A percentile compares a stretch with the other conserved stretches of the same genome.
These are phyloP conservation scores for Pseudonitzschia pungens DNA, from an alignment of 108 stramenopile species.

Conservation along the genomic window DNA sequence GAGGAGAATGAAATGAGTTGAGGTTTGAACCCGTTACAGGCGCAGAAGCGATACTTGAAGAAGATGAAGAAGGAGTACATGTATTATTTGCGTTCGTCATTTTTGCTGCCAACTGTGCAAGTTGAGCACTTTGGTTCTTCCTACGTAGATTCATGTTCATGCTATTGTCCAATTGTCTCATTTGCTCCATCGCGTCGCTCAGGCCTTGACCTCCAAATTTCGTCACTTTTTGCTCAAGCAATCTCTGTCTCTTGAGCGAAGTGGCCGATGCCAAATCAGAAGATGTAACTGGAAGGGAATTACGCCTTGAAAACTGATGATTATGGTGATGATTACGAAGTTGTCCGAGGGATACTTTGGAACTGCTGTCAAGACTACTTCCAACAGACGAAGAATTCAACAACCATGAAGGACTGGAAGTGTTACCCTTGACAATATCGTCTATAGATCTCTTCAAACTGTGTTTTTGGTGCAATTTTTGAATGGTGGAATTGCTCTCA, in stretches of 20 bases:
- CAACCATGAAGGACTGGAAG: not conserved
- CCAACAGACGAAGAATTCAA: not conserved
- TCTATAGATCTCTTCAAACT: not conserved
- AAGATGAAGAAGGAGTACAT: not conserved
- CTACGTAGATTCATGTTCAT: not conserved
- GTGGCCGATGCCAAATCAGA: not conserved
- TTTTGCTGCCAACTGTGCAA: not conserved
- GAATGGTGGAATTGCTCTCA: not conserved
- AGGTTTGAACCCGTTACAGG: not conserved
- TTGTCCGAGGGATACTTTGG: not conserved
- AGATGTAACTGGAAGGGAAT: not conserved
- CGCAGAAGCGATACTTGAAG: constrained; percentile 6
- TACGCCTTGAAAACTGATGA: constrained; percentile 1
- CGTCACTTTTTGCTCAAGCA: constrained; percentile 1
- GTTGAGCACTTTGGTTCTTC: not conserved
- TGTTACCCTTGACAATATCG: not conserved
- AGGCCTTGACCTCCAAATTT: not conserved
- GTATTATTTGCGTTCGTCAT: not conserved
- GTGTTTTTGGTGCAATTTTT: not conserved
- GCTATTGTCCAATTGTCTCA: not conserved
- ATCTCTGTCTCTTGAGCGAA: constrained; percentile 8
- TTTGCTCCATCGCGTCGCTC: not conserved
- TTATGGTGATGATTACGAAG: not conserved
- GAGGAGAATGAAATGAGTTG: not conserved
- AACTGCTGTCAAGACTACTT: not conserved